Conservation (phyloP, 352 stramenopile species). For the Chrysophaeum taylorii region DNA sequence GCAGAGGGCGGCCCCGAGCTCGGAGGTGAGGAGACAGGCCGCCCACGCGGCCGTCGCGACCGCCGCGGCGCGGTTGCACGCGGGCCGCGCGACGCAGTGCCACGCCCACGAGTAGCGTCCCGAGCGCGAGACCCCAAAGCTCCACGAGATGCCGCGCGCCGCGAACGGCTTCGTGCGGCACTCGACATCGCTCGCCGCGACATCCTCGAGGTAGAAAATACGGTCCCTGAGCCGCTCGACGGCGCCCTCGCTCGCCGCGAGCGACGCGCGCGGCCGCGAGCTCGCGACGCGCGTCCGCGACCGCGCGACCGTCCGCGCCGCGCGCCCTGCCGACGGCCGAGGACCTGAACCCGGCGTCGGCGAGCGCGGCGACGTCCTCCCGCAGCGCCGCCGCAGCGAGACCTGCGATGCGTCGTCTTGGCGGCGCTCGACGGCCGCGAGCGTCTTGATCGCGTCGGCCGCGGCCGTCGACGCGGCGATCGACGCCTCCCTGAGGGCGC, state of each 20-base stretch:
- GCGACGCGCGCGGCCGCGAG: not conserved
- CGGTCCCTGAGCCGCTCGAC: too few relatives aligned
- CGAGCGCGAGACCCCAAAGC: not conserved
- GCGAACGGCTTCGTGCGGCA: not conserved
- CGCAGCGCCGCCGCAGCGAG: conserved; percentile 30
- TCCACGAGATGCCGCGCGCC: not conserved
- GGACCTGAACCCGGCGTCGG: too few relatives aligned
- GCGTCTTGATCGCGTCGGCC: not conserved
- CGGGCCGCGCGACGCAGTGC: too few relatives aligned
- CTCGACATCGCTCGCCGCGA: not conserved
- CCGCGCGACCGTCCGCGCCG: too few relatives aligned
- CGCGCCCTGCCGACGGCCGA: not conserved
- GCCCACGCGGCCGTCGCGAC: not conserved
- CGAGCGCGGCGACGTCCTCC: not conserved
- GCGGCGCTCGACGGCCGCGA: not conserved
- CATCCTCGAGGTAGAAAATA: not conserved
- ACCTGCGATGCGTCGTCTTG: not conserved
- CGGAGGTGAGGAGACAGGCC: not conserved
- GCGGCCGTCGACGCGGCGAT: not conserved
- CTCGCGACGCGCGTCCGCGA: too few relatives aligned
- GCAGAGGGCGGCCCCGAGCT: not conserved
- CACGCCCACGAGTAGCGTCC: not conserved
- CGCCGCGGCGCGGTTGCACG: too few relatives aligned
- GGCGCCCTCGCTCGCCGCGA: not conserved
- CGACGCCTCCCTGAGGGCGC: not conserved